These are phyloP conservation scores for Apocynum venetum DNA, from an alignment of 257 asterid genomes.

Conservation along the genomic window DNA sequence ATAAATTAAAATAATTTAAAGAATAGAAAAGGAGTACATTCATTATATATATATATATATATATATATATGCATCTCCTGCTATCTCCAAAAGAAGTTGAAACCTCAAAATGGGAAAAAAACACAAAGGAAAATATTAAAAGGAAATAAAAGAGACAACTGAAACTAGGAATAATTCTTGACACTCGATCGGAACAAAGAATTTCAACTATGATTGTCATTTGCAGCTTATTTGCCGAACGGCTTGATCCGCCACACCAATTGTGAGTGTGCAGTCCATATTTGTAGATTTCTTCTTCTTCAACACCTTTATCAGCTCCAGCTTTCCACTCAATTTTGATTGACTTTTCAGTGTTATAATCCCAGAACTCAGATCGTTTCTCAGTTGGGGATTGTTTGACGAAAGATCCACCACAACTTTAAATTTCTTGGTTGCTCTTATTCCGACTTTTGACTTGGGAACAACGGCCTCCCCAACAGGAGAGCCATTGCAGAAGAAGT, in stretches of 20 bases:
- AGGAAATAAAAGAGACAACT: no score
- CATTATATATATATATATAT: no score
- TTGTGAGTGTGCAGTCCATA: conserved; percentile 33
- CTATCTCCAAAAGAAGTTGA: no score
- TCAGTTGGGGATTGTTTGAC: conserved; percentile 1
- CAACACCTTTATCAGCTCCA: conserved; percentile 28
- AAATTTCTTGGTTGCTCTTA: conserved; percentile 27
- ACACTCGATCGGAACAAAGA: no score
- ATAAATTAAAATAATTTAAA: no score
- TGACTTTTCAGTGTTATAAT: conserved; percentile 20
- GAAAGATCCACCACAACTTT: conserved; percentile 17
- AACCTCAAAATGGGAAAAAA: no score
- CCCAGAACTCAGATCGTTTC: conserved; percentile 26
- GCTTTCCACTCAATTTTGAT: conserved; percentile 38
- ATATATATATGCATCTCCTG: no score
- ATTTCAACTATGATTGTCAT: no score
- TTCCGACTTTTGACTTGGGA: conserved; percentile 14
- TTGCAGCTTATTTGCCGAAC: conserved; percentile 21
- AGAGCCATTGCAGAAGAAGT: conserved; percentile 24
- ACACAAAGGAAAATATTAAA: no score
- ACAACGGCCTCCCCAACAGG: conserved; percentile 31
- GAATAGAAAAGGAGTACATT: no score
- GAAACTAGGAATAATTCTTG: no score
- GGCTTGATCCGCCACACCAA: conserved; percentile 14
- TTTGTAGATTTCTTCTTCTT: conserved; percentile 35